phyloP scores from a whole-genome alignment of 805 yeast genomes.

The Cephaloascus albidus region DNA sequence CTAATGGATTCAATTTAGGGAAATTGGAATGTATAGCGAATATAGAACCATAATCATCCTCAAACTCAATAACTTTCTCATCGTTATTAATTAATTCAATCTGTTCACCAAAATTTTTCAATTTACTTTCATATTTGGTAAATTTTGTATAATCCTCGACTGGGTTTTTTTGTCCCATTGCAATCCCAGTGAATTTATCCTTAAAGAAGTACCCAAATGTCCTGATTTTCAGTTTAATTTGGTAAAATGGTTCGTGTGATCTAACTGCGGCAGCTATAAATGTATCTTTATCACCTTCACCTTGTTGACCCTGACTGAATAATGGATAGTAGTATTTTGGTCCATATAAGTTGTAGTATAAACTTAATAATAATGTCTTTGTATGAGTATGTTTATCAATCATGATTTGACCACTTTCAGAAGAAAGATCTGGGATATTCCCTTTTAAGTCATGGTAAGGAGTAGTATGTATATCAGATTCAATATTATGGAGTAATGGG shows the following conservation, averaged over 20 bases:
- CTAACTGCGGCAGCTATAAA: slow-evolving; percentile 19
- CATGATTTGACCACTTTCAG: slow-evolving; percentile 19
- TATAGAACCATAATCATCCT: neutral
- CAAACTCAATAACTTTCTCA: neutral
- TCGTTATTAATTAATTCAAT: neutral
- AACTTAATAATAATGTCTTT: slow-evolving; percentile 14
- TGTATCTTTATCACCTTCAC: slow-evolving; percentile 29
- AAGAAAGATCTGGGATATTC: slow-evolving; percentile 10
- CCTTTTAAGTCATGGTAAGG: slow-evolving; percentile 9
- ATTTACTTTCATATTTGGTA: neutral
- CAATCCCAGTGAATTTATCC: slow-evolving; percentile 10
- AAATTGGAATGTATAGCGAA: slow-evolving; percentile 20
- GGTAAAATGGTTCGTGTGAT: slow-evolving; percentile 7
- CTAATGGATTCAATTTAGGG: slow-evolving; percentile 23
- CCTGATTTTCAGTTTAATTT: slow-evolving; percentile 8
- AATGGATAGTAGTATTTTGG: slow-evolving; percentile 6
- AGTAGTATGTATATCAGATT: slow-evolving; percentile 11
- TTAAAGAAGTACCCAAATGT: slow-evolving; percentile 16
- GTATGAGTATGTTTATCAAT: slow-evolving; percentile 17
- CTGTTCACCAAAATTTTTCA: neutral
- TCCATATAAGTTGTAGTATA: slow-evolving; percentile 25
- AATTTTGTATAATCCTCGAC: slow-evolving; percentile 11
- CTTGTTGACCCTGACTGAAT: slow-evolving; percentile 6
- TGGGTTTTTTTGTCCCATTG: slow-evolving; percentile 24
- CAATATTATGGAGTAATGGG: slow-evolving; percentile 16